These are phyloP conservation scores for Candida maris DNA, from an alignment of 805 yeast genomes.

Conservation along the genomic window DNA sequence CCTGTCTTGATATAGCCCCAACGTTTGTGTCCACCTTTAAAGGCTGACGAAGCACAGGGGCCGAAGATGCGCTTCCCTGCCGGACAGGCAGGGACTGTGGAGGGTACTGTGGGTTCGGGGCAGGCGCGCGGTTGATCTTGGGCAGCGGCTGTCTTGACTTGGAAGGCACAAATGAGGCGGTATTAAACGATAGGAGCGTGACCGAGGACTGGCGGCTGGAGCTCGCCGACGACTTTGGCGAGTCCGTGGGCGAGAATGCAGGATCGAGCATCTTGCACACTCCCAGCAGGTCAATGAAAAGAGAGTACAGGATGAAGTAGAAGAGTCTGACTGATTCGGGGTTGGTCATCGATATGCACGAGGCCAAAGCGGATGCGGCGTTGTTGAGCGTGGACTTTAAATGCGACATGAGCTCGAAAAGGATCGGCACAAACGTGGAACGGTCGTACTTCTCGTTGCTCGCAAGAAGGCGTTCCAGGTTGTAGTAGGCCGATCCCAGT, in stretches of 20 bases:
- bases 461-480: constrained; percentile 14
- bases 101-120: constrained; percentile 21
- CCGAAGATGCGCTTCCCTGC: constrained; percentile 11
- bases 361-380: constrained; percentile 9
- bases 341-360: constrained; percentile 6
- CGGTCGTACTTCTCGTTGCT: neutral
- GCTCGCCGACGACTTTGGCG: constrained; percentile 3
- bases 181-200: constrained; percentile 10
- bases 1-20: constrained; percentile 21
- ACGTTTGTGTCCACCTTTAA: constrained; percentile 24
- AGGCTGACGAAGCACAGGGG: constrained; percentile 21
- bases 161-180: constrained; percentile 10
- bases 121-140: constrained; percentile 19
- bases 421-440: constrained; percentile 9
- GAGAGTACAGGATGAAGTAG: constrained; percentile 26
- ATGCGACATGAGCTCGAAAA: constrained; percentile 22
- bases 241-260: constrained; percentile 8
- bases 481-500: constrained; percentile 6
- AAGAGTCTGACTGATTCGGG: constrained; percentile 23
- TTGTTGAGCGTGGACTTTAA: constrained; percentile 18
- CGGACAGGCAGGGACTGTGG: constrained; percentile 13
- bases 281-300: constrained; percentile 26
- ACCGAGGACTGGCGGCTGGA: constrained; percentile 10
- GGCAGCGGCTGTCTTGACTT: constrained; percentile 11
- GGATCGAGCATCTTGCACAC: constrained; percentile 27